These are phyloP conservation scores for Salvia sclarea DNA, from an alignment of 305 asterid species.

Conservation along the genomic window DNA sequence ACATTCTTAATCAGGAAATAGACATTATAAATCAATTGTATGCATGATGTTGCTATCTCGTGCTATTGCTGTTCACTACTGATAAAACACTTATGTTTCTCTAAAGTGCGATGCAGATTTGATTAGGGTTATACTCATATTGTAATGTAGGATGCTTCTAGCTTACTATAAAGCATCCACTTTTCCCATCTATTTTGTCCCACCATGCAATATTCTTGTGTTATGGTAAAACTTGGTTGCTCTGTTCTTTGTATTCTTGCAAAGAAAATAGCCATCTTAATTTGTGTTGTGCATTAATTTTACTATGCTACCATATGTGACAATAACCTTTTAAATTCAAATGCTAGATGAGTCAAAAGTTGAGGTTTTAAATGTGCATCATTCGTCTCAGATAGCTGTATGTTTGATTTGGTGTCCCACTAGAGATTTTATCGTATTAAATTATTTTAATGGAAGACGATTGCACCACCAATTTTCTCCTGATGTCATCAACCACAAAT, in stretches of 20 bases:
- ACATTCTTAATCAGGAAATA: not conserved
- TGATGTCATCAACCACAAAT: constrained; percentile 12
- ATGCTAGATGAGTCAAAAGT: not conserved
- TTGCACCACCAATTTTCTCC: not conserved
- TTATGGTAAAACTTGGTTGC: not conserved
- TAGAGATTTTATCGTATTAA: not conserved
- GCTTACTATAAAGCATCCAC: too few relatives aligned
- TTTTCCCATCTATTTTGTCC: not conserved
- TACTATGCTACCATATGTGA: not conserved
- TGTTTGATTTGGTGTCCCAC: constrained; percentile 18
- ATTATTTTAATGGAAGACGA: not conserved
- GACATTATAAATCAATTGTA: not conserved
- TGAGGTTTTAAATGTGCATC: not conserved
- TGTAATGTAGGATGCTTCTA: too few relatives aligned
- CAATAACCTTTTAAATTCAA: not conserved
- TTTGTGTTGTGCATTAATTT: not conserved
- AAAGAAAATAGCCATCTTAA: not conserved
- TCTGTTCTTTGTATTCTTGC: not conserved
- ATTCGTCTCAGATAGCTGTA: not conserved
- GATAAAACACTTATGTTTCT: not conserved
- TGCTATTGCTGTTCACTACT: not conserved
- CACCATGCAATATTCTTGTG: not conserved
- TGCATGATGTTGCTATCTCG: not conserved
- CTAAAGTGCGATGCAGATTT: not conserved
- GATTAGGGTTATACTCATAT: not conserved